A percentile compares a stretch with the other conserved stretches of the same genome.
Conservation (phyloP, 306 rosid species). For the Ziziphus jujuba region DNA sequence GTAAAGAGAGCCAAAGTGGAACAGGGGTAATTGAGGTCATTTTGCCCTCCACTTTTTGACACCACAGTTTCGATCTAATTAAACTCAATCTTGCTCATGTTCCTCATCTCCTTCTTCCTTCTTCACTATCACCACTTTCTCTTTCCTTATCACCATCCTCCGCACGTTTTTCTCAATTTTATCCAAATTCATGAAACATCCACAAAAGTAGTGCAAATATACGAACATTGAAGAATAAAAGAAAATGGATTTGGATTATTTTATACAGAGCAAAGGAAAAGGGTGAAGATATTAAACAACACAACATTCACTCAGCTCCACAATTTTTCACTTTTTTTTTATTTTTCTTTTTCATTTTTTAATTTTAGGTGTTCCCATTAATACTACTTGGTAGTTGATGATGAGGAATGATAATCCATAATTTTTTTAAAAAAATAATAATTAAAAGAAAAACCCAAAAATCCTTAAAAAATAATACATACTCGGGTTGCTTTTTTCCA, state of each 20-base stretch:
- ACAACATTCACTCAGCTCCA: conserved; percentile 33
- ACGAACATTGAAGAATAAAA: neutral
- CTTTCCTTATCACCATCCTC: conserved; percentile 31
- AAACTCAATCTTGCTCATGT: conserved; percentile 4
- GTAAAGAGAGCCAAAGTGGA: too few relatives aligned
- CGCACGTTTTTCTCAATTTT: conserved; percentile 28
- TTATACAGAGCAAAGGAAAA: neutral
- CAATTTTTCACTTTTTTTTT: conserved; percentile 1
- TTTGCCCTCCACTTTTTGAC: too few relatives aligned
- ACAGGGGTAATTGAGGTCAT: too few relatives aligned
- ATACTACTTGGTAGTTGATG: neutral
- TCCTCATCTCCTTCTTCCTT: conserved; percentile 15
- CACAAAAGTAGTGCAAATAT: neutral
- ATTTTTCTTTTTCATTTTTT: neutral
- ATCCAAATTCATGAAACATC: conserved; percentile 28
- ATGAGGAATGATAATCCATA: neutral
- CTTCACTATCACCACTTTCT: conserved; percentile 23
- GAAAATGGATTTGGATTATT: neutral
- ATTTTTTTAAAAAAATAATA: too few relatives aligned
- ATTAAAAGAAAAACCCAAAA: neutral
- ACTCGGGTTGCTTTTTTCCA: too few relatives aligned
- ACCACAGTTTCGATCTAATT: too few relatives aligned
- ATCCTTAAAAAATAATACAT: neutral
- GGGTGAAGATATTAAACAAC: conserved; percentile 23
- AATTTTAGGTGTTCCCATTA: neutral